These are phyloP conservation scores for Cornus controversa DNA, from an alignment of 148 eudicot species.

Conservation along the genomic window DNA sequence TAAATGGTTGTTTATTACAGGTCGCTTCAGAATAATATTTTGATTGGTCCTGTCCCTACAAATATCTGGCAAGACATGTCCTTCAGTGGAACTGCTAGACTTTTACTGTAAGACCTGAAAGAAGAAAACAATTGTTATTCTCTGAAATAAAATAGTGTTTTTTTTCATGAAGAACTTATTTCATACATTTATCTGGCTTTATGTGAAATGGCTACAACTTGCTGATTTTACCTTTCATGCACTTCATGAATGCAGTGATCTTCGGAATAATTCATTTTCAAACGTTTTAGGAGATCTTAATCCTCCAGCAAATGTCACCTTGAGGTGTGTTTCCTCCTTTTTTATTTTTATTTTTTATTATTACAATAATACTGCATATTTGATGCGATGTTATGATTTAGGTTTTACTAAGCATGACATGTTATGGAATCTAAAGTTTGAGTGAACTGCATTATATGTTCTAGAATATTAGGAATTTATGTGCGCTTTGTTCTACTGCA, in stretches of 20 bases:
- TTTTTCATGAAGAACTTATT: background rate
- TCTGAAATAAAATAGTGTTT: constrained; percentile 3
- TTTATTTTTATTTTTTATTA: too few species aligned
- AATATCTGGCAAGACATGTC: constrained; percentile 61
- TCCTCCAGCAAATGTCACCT: constrained; percentile 61
- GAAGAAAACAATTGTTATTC: background rate
- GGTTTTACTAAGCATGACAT: background rate
- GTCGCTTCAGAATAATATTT: constrained; percentile 53
- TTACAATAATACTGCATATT: background rate
- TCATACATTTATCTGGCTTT: background rate
- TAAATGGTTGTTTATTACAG: constrained; percentile 34
- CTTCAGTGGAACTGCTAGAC: constrained; percentile 44
- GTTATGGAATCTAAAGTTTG: background rate
- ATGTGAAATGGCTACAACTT: constrained; percentile 1
- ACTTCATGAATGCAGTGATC: constrained; percentile 61
- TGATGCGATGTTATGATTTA: background rate
- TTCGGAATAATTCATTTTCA: constrained; percentile 60
- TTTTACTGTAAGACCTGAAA: constrained; percentile 55
- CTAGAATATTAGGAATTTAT: background rate
- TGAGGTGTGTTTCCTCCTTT: constrained; percentile 47
- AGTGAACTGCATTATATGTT: background rate
- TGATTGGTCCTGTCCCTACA: constrained; percentile 68
- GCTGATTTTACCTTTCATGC: constrained; percentile 5
- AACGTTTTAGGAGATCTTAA: constrained; percentile 49
- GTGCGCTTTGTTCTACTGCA: background rate